Evolutionary conservation across 2,329 filamentous ascomycete species (phyloP), one percentile per base, ranked within the genome.

Genomic region (Diaporthe amygdali): DNA sequence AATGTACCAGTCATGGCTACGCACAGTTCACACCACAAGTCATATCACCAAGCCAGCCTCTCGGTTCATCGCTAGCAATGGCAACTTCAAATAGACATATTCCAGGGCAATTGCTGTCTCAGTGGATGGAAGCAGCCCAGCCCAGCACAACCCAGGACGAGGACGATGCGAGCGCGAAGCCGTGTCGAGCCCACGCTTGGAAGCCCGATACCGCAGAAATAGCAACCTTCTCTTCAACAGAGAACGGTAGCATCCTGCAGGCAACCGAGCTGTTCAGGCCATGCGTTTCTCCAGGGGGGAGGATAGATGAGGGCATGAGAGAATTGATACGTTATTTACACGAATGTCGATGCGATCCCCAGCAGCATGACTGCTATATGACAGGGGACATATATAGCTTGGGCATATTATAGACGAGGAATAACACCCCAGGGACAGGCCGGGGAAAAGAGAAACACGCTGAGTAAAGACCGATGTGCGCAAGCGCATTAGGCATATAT

Each of bases 361-460:
- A 49, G 14, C 41, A 49, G 59, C 59, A 64, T 64, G 27, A 49
- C 44, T 64, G 59, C 44, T 64, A 64, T 49, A 64, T 12, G 27
- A 12, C 59, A 49, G 44, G 59, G 59, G 14, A n/a, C n/a, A 25
- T 10, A 49, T 32, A 64, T 64, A 49, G 10, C 20, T 10, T 12
- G 41, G 30, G n/a, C 10, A 14, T 27, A 49, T 25, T 64, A 64
- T 34, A 49, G 59, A 64, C 59, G 37, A 10, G 54, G 59, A 20
- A 22, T n/a, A 47, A 9, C n/a, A 34, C n/a, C 59, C 30, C 41
- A 14, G 59, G 41, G 59, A 63, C 17, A 22, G 7, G 20, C 5
- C 27, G 6, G 20, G 17, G 10, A 44, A 27, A 49, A 7, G 5
- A 14, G 59, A 44, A 15, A 30, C 34, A 49, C 15, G 34, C n/a